These are phyloP conservation scores for Suhomyces bokatorum DNA, from an alignment of 1,139 yeast genomes.

Conservation along the genomic window DNA sequence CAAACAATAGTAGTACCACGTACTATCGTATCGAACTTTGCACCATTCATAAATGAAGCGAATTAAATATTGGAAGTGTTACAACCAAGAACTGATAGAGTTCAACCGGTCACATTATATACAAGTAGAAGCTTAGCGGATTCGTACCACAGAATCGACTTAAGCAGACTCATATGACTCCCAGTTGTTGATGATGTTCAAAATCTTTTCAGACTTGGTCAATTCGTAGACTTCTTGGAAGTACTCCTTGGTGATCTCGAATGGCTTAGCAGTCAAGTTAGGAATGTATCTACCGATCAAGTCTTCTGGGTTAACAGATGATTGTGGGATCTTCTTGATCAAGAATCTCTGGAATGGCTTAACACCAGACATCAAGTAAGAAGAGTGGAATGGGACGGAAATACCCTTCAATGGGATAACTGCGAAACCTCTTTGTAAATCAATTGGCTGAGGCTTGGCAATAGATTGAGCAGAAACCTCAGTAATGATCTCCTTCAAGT, in stretches of 20 bases:
- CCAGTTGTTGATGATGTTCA: constrained; percentile 92
- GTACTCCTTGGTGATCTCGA: constrained; percentile 91
- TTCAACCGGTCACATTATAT: not conserved
- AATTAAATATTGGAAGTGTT: constrained; percentile 6
- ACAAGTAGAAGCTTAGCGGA: constrained; percentile 2
- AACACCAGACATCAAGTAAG: constrained; percentile 96
- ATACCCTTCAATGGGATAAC: constrained; percentile 98
- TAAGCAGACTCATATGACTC: constrained; percentile 67
- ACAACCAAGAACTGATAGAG: constrained; percentile 1
- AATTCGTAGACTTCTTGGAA: constrained; percentile 92
- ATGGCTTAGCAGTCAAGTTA: constrained; percentile 97
- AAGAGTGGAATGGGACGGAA: constrained; percentile 98
- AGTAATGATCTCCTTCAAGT: constrained; percentile 79
- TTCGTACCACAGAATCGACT: constrained; percentile 16
- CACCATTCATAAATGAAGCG: constrained; percentile 3
- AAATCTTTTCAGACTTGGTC: constrained; percentile 89
- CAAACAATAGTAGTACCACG: constrained; percentile 14
- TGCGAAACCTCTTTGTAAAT: constrained; percentile 96
- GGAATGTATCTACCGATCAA: constrained; percentile 96
- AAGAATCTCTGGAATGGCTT: constrained; percentile 98
- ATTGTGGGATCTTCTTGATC: constrained; percentile 91
- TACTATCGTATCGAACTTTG: constrained; percentile 4
- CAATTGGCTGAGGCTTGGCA: constrained; percentile 95
- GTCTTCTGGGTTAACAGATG: constrained; percentile 92
- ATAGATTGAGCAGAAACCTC: constrained; percentile 79